phyloP scores from a whole-genome alignment of 768 basidiomycete species.

The Cystoderma amianthinum region DNA sequence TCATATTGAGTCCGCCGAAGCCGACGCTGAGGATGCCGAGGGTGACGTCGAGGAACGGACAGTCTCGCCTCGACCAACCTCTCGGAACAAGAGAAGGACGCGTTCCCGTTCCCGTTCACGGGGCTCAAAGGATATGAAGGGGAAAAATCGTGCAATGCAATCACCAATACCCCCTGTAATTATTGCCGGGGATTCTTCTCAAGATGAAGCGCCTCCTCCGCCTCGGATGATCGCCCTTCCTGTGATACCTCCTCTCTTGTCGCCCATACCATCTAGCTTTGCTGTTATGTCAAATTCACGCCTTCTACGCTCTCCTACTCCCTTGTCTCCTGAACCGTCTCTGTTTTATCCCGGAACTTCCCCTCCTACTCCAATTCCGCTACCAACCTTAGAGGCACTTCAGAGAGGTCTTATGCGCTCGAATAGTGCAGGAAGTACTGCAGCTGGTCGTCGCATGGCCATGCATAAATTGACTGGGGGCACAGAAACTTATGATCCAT shows the following conservation, averaged over 20 bases:
- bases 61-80: conserved; percentile 36
- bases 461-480: conserved; percentile 84
- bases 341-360: conserved; percentile 60
- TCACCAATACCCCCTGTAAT: conserved; percentile 35
- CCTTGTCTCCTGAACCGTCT: conserved; percentile 46
- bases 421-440: conserved; percentile 81
- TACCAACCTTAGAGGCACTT: conserved; percentile 75
- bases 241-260: conserved; percentile 30
- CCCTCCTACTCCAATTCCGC: conserved; percentile 51
- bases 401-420: conserved; percentile 80
- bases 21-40: conserved; percentile 26
- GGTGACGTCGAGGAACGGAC: conserved; percentile 31
- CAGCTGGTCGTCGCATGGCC: conserved; percentile 61
- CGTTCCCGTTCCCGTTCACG: conserved; percentile 78
- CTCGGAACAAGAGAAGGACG: conserved; percentile 57
- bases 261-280: conserved; percentile 51
- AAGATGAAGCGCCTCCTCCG: conserved; percentile 45
- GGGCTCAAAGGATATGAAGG: conserved; percentile 69
- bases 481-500: conserved; percentile 55
- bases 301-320: conserved; percentile 44
- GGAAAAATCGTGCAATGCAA: conserved; percentile 44
- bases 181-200: conserved; percentile 63
- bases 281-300: conserved; percentile 41
- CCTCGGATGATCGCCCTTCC: conserved; percentile 25
- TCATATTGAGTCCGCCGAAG: conserved; percentile 10